Base-by-base conservation (phyloP, 2,329 filamentous ascomycete species). In the Claviceps capensis region DNA sequence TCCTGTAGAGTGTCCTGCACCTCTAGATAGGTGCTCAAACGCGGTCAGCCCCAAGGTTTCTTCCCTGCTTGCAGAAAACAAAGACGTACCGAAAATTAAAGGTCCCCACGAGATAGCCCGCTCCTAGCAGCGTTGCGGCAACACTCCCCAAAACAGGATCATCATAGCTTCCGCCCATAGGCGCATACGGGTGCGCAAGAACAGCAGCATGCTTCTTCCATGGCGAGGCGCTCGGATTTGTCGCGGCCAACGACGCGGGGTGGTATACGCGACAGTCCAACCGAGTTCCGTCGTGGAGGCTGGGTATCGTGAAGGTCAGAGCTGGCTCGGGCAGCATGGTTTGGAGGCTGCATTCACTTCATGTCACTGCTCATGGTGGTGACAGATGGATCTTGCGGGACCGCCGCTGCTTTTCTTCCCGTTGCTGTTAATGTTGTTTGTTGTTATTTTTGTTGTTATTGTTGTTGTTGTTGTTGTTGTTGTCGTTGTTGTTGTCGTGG, bases 151-250 rank as follows among this genome's bases (percentile, higher is more conserved):
- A 84, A 0, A 95, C 75, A 0, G 79, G 77, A 63, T 97, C 90
- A 63, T 97, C 87, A 63, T 82, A 93, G 65, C 74, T 82, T 5
- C 91, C 93, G 4, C 93, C 93, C 49, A 97, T 72, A 0, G 88
- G 83, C 37, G 88, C 88, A 63, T 97, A 97, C 0, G 93, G 91
- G 66, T 97, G 93, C 13, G 90, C 90, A 41, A 97, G 71, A 3
- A 95, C 73, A 46, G 76, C 78, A 16, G 73, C 74, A 56, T 80
- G 69, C 48, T 68, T 69, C 43, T 58, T 62, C 76, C 76, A 79
- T 49, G 65, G 59, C 34, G 64, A 62, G 13, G 67, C 30, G 30
- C 60, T 42, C 52, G 56, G 6, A 60, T 60, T 65, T 50, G 48
- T 63, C 48, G 65, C 59, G 2, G 63, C 62, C 42, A 77, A 63